Evolutionary conservation across 1,284 basidiomycete genomes (phyloP), one percentile per base, ranked within the genome.

Genomic region (Malassezia globosa): DNA sequence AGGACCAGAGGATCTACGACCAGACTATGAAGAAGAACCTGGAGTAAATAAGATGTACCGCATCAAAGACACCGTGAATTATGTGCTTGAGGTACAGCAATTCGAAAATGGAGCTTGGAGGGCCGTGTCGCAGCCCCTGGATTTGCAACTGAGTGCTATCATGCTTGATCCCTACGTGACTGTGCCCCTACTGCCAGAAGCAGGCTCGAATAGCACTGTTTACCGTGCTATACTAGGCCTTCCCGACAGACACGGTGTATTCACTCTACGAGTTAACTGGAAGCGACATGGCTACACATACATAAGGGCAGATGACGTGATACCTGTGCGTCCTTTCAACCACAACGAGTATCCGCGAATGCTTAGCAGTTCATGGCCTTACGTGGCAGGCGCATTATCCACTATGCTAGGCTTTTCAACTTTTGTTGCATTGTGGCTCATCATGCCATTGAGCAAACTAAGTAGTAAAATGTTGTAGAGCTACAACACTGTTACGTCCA

Each of bases 331-430:
- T 1, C 94, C 92, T 1, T 85, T 88, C 25, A 78, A 87, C 51
- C 92, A 96, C 73, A 87, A 97, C 73, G 84, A 85, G 52, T 90
- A 95, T 72, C 87, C 87, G 10, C 80, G 92, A 34, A 96, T 92
- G 79, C 78, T 97, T 57, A 82, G 81, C 47, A 87, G 87, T 7
- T 89, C 89, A 8, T 90, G 84, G 84, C 92, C 92, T 1, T 97
- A 92, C 73, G 95, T 96, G 61, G 76, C 79, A 0, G 87, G 89
- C 22, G 85, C 88, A 11, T 80, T 89, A 64, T 87, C 83, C 73
- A 90, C 87, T 0, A 83, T 83, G 57, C 72, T 80, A 0, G 86
- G 79, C 0, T 94, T 94, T 74, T 73, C 90, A 61, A 55, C 88
- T 10, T 96, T 97, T 73, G 80, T 80, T 14, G 78, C 78, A 0